Conservation (phyloP, 495 filamentous ascomycete species). For the Halenospora varia region DNA sequence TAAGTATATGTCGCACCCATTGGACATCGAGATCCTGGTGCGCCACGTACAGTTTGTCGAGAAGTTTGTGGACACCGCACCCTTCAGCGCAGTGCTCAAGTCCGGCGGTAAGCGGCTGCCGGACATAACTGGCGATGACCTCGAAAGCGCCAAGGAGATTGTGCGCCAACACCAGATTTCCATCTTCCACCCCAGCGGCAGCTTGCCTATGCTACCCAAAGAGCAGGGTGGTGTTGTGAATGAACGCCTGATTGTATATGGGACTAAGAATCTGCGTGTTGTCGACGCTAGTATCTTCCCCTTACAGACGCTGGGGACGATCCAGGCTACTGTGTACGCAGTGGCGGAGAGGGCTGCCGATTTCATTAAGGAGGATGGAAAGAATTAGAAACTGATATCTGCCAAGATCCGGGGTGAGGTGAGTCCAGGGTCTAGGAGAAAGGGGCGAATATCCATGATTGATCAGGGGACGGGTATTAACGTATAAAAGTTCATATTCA, state of each 20-base stretch:
- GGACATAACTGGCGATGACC: background rate
- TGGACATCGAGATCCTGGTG: conserved; percentile 47
- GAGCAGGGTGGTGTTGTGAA: conserved; percentile 42
- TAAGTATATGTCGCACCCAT: conserved; percentile 45
- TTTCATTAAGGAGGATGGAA: conserved; percentile 51
- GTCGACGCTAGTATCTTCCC: conserved; percentile 54
- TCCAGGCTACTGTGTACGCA: conserved; percentile 46
- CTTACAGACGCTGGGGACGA: conserved; percentile 41
- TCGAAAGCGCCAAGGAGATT: conserved; percentile 15
- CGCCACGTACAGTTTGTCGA: conserved; percentile 38
- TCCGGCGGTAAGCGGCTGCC: background rate
- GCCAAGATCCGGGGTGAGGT: too few relatives aligned
- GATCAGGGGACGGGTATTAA: too few relatives aligned
- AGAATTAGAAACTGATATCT: too few relatives aligned
- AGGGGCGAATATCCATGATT: too few relatives aligned
- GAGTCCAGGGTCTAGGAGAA: too few relatives aligned
- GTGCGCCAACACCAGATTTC: conserved; percentile 4
- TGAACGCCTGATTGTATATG: conserved; percentile 47
- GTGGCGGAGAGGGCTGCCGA: conserved; percentile 51
- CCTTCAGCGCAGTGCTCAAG: background rate
- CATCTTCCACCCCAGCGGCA: conserved; percentile 6
- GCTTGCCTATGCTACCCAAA: conserved; percentile 21
- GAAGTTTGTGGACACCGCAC: background rate
- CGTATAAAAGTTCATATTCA: too few relatives aligned
- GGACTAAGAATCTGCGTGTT: conserved; percentile 39